Percentiles rank a stretch among this genome's conserved stretches.
Evolutionary conservation across 23 red algal genomes (phyloP).

Genomic region (Cyanidiococcus yangmingshanensis): DNA sequence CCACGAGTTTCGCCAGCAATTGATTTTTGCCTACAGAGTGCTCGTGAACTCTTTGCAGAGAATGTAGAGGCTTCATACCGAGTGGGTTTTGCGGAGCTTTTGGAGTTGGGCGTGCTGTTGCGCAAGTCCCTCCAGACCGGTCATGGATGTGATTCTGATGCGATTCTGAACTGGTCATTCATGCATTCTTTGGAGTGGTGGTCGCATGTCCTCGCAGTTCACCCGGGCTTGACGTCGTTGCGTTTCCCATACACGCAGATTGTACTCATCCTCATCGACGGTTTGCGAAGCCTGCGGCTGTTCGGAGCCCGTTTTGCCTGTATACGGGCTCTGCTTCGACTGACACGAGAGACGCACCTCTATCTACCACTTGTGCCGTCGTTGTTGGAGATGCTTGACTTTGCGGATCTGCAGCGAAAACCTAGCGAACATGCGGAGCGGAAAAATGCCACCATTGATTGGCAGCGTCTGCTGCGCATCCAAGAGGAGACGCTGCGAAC

Average conservation of each 20-base stretch:
- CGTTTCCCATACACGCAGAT: background rate
- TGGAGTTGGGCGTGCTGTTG: background rate
- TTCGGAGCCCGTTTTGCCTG: background rate
- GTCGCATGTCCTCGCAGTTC: background rate
- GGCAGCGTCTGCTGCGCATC: background rate
- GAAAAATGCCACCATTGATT: background rate
- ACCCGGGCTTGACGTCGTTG: background rate
- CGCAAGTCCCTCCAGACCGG: background rate
- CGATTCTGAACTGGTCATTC: background rate
- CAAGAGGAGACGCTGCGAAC: background rate
- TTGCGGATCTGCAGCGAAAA: background rate
- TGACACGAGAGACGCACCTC: background rate
- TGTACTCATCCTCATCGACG: background rate
- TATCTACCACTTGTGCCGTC: background rate
- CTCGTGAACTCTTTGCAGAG: background rate
- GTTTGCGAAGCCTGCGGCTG: background rate
- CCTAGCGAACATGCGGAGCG: background rate
- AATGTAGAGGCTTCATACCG: background rate
- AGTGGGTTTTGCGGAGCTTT: background rate
- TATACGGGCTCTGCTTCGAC: background rate
- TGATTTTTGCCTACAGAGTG: background rate
- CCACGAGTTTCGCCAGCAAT: background rate
- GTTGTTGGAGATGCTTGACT: background rate
- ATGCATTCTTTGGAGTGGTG: background rate
- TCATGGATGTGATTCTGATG: background rate